A percentile compares a stretch with the other conserved stretches of the same genome.
phyloP scores from a whole-genome alignment of 805 yeast species.

The Candida coquimbonensis region DNA sequence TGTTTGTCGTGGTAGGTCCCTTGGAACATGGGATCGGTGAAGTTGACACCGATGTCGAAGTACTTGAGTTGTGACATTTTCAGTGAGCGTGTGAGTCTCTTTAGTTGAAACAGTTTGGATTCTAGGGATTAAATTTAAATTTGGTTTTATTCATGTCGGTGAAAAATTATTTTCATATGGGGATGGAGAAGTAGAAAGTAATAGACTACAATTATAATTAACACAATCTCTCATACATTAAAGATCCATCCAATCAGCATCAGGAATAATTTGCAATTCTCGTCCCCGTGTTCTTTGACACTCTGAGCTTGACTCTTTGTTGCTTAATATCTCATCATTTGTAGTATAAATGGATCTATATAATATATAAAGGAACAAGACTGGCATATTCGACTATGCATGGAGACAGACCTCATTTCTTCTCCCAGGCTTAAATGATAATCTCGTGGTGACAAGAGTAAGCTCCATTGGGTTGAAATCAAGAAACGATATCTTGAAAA shows the following conservation, averaged over 20 bases:
- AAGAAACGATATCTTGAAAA: slow-evolving; percentile 13
- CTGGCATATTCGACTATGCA: slow-evolving; percentile 67
- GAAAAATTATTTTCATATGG: too few species aligned
- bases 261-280: slow-evolving; percentile 48
- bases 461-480: slow-evolving; percentile 75
- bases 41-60: slow-evolving; percentile 58
- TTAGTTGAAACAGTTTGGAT: neutral
- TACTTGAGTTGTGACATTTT: slow-evolving; percentile 8
- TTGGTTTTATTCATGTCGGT: too few species aligned
- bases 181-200: too few species aligned
- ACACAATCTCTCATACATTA: neutral
- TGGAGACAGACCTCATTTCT: slow-evolving; percentile 14
- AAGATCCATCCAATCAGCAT: neutral
- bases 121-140: too few species aligned
- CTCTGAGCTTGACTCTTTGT: slow-evolving; percentile 93
- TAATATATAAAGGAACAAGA: slow-evolving; percentile 24
- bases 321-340: slow-evolving; percentile 72
- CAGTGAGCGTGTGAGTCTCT: neutral
- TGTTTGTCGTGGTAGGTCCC: slow-evolving; percentile 71
- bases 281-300: slow-evolving; percentile 45
- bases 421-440: slow-evolving; percentile 27
- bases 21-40: slow-evolving; percentile 82
- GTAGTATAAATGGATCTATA: slow-evolving; percentile 7
- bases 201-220: neutral
- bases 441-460: slow-evolving; percentile 63